Base-by-base conservation (phyloP, 176 grass and related monocot species). In the Triticum turgidum region DNA sequence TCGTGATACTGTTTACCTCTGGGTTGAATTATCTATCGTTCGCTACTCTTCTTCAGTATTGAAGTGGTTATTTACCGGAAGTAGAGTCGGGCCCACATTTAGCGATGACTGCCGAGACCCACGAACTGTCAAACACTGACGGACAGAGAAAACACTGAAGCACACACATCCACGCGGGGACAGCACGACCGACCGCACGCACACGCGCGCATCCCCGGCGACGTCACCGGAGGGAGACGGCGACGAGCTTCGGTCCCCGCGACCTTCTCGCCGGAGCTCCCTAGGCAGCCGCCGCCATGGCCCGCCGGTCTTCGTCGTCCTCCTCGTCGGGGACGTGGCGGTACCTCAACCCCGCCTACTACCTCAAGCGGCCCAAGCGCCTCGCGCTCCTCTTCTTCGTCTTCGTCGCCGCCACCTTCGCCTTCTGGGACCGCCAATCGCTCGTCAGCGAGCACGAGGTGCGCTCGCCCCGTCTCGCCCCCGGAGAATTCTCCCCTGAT, bases 351-450 rank as follows among this genome's bases (percentile, higher is more conserved):
- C 97, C 97, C 6, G 88, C 92, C 13, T 96, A 96, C 70, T 99
- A 99, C 77, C 92, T 99, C 69, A 99, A 96, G 89, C 94, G 97
- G 86, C 97, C 94, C 76, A 96, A 94, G 88, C 90, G 94, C 77
- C 87, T 99, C 6, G 97, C 90, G 66, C 82, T 96, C 89, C 87
- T 99, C 84, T 97, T 99, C 85, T 66, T 99, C 65, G 82, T 96
- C 80, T 99, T 99, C 72, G 97, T 99, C 80, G 76, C 90, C 39
- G 85, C 85, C 69, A 90, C 90, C 81, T 97, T 99, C 82, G 94
- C 90, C 81, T 90, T 97, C 82, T 99, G 97, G 97, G 97, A 99
- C 59, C 94, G 97, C 47, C 97, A 94, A 69, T 92, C 90, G 51
- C 89, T 99, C 65, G 89, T 97, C 61, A 68, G 89, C 54, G 97